These are phyloP conservation scores for Podospora pseudoanserina DNA, from an alignment of 495 filamentous ascomycete species.

Conservation along the genomic window DNA sequence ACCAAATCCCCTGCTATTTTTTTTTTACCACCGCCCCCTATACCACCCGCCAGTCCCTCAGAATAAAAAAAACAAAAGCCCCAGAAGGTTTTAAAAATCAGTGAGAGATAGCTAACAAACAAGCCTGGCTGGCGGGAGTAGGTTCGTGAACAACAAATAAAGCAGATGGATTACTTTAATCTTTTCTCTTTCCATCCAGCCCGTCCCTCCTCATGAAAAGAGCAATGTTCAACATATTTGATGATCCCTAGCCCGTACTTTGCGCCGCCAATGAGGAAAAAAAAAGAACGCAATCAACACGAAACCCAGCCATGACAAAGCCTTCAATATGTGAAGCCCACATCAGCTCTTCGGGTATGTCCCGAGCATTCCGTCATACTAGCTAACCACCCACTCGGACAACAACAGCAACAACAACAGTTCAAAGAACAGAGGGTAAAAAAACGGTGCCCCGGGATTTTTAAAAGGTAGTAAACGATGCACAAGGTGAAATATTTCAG, in stretches of 20 bases:
- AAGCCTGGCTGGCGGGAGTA: background rate
- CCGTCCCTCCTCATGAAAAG: background rate
- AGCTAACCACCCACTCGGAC: background rate
- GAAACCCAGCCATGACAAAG: background rate
- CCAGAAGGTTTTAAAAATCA: too few relatives aligned
- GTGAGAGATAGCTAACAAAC: too few relatives aligned
- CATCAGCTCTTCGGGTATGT: background rate
- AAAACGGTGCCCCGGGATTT: background rate
- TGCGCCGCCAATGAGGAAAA: slow-evolving; percentile 2
- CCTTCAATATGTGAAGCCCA: background rate
- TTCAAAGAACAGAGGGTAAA: background rate
- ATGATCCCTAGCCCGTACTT: background rate
- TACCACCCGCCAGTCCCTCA: background rate
- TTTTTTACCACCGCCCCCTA: background rate
- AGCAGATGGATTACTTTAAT: slow-evolving; percentile 4
- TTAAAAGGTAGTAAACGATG: background rate
- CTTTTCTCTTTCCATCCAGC: slow-evolving; percentile 2
- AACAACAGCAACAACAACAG: background rate
- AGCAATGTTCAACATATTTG: background rate
- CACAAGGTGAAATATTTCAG: background rate
- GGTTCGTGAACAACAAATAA: background rate
- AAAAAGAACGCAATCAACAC: slow-evolving; percentile 1
- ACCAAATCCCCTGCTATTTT: background rate
- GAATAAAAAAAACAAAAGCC: background rate
- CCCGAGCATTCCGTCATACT: background rate